Evolutionary conservation across 2,329 filamentous ascomycete genomes (phyloP), one percentile per base, ranked within the genome.

Genomic region (Phaeosphaeriaceae sp.): DNA sequence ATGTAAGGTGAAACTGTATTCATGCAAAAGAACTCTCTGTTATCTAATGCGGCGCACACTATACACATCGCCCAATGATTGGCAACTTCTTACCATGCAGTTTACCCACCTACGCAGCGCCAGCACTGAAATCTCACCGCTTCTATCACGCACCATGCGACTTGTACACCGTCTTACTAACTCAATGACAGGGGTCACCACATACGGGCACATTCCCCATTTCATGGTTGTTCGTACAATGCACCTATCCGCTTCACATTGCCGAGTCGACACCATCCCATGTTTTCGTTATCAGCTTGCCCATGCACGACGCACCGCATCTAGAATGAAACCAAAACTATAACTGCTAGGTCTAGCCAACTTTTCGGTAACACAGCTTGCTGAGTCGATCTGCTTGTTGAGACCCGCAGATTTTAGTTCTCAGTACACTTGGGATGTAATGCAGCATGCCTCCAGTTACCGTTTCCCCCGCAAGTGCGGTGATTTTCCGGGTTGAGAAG

Each of bases 91-190:
- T 7, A 26, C 23, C 23, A 8, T 26, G 23, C 8, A 13, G 30
- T 9, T 17, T 16, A 33, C 30, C 13, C 30, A 15, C 30, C 30
- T 17, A 6, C 8, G 30, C 13, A 33, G 13, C 13, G 30, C 38
- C 21, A 37, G 42, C 42, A 30, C 42, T 44, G 36, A 44, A 33
- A 44, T 44, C 42, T 44, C 32, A 44, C 42, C 21, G 33, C 42
- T 37, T 44, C 15, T 37, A 17, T 17, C 29, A 20, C 21, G 18
- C 23, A 35, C 12, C 15, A 21, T 23, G 17, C 23, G 20, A 29
- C 20, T 28, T 16, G 17, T n/a, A 6, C 9, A n/a, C 13, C 15
- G 23, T 26, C 23, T 26, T 7, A 26, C 23, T 11, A 26, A 11
- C 23, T 11, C 23, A 7, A 26, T 6, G 11, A 11, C 23, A 26